Evolutionary conservation across 352 stramenopile species (phyloP).

Genomic region (Globisporangium okanoganense): DNA sequence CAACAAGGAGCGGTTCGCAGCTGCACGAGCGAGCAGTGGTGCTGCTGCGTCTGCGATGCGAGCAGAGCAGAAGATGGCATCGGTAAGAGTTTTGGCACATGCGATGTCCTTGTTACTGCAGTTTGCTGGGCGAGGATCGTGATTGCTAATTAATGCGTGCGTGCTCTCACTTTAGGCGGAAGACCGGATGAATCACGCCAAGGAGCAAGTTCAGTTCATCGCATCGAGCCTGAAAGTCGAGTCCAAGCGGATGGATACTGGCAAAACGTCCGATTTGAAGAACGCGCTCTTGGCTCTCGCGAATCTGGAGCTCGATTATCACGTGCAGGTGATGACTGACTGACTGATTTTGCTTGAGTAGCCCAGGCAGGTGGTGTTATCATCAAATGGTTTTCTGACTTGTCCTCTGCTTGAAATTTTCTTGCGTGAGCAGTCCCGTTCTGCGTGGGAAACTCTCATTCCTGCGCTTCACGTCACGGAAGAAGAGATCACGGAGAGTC

Average conservation of each 20-base stretch:
- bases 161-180: constrained; percentile 40
- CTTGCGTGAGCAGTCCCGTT: constrained; percentile 37
- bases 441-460: constrained; percentile 68
- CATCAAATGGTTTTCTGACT: neutral
- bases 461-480: constrained; percentile 59
- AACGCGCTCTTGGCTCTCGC: constrained; percentile 70
- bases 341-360: neutral
- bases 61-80: constrained; percentile 87
- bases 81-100: constrained; percentile 26
- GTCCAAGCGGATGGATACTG: constrained; percentile 77
- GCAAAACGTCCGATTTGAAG: constrained; percentile 76
- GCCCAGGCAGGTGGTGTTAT: neutral
- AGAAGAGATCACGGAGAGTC: constrained; percentile 54
- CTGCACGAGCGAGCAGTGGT: constrained; percentile 77
- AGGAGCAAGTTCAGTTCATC: constrained; percentile 87
- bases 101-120: neutral
- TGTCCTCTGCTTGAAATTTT: neutral
- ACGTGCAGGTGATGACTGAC: constrained; percentile 71
- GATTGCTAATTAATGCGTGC: constrained; percentile 8
- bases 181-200: constrained; percentile 83
- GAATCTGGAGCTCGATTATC: constrained; percentile 78
- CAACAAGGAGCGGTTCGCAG: constrained; percentile 87
- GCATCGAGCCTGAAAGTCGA: constrained; percentile 84
- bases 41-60: constrained; percentile 83
- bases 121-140: neutral